A percentile compares a stretch with the other conserved stretches of the same genome.
Conservation (phyloP, 2,329 filamentous ascomycete species). For the Ascocoryne sarcoides region DNA sequence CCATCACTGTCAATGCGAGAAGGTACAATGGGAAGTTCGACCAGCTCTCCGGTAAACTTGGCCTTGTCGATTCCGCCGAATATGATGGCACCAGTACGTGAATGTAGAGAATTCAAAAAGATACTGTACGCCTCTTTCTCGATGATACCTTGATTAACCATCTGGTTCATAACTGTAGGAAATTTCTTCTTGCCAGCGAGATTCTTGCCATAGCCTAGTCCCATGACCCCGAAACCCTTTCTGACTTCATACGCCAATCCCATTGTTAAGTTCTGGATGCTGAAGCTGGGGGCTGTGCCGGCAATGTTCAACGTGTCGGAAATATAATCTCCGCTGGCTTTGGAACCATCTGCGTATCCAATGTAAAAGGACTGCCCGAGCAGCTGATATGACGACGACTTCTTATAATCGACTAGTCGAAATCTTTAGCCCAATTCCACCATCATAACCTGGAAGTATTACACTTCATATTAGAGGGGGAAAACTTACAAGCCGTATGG, state of each 20-base stretch:
- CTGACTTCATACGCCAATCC: constrained; percentile 26
- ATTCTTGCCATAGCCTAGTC: constrained; percentile 36
- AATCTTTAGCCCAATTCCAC: neutral
- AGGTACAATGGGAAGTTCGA: constrained; percentile 13
- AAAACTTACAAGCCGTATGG: neutral
- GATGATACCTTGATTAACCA: constrained; percentile 55
- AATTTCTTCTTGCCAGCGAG: constrained; percentile 34
- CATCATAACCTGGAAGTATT: neutral
- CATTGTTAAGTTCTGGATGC: constrained; percentile 28
- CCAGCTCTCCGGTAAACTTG: constrained; percentile 13
- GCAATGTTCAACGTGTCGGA: constrained; percentile 30
- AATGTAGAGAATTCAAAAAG: constrained; percentile 52
- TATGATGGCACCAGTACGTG: constrained; percentile 16
- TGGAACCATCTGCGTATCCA: constrained; percentile 31
- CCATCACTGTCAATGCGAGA: constrained; percentile 5
- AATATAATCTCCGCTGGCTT: constrained; percentile 31
- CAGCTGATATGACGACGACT: neutral
- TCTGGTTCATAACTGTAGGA: constrained; percentile 53
- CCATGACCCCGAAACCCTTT: constrained; percentile 29
- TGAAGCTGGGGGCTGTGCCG: too few relatives aligned
- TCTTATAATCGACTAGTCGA: neutral
- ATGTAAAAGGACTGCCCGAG: constrained; percentile 33
- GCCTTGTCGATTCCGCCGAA: constrained; percentile 18
- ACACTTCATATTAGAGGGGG: neutral
- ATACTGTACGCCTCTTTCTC: constrained; percentile 58